phyloP scores from a whole-genome alignment of 345 rosid species.

The Theobroma cacao region DNA sequence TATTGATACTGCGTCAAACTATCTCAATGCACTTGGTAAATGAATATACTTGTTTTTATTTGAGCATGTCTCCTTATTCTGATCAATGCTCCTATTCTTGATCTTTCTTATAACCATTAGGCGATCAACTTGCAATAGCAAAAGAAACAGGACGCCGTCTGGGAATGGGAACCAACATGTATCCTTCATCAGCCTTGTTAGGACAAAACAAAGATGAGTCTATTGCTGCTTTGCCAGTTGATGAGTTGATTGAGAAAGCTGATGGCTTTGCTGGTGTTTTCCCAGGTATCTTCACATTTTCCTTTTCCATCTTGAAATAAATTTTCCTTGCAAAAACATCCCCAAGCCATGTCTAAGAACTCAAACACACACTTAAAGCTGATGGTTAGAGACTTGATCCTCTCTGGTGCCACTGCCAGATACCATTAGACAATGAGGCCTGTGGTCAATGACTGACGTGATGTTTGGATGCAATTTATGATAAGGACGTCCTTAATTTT shows the following conservation, averaged over 20 bases:
- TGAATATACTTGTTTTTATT: background rate
- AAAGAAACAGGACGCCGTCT: conserved; percentile 72
- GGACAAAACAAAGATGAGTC: conserved; percentile 68
- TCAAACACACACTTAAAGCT: background rate
- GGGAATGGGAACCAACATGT: conserved; percentile 74
- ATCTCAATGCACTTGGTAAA: background rate
- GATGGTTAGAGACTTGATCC: no score
- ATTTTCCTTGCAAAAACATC: background rate
- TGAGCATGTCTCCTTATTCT: conserved; percentile 1
- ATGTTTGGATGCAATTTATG: background rate
- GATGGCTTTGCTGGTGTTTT: conserved; percentile 74
- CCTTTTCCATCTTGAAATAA: background rate
- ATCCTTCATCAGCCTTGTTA: conserved; percentile 59
- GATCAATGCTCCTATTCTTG: background rate
- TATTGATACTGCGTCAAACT: background rate
- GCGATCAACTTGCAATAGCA: conserved; percentile 67
- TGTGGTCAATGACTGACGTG: background rate
- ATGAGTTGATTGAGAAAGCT: conserved; percentile 58
- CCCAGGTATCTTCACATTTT: conserved; percentile 41
- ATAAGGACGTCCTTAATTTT: background rate
- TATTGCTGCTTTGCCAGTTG: conserved; percentile 53
- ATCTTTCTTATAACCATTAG: conserved; percentile 15
- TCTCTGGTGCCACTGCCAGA: background rate
- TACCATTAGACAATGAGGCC: background rate
- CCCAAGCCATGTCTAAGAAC: background rate